Evolutionary conservation across 1,139 yeast species (phyloP).

Genomic region (Blastobotrys proliferans): DNA sequence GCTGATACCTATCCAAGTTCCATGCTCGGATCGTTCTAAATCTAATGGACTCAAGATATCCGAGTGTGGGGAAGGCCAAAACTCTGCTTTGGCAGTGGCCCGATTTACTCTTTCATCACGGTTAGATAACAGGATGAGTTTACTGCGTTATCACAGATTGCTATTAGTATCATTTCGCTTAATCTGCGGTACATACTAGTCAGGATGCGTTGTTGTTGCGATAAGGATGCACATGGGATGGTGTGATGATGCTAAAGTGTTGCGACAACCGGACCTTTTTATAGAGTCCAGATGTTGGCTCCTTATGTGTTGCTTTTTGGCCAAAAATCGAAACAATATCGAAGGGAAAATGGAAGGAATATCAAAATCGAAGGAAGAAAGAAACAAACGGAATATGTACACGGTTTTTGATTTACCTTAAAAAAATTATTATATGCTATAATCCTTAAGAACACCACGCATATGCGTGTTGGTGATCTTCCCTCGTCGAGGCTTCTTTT

Average conservation of each 20-base stretch:
- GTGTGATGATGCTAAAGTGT: background rate
- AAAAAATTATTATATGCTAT: slow-evolving; percentile 30
- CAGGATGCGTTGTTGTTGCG: slow-evolving; percentile 57
- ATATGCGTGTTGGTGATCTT: slow-evolving; percentile 94
- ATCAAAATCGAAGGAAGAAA: background rate
- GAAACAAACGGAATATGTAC: background rate
- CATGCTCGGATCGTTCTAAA: slow-evolving; percentile 67
- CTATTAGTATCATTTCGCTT: slow-evolving; percentile 11
- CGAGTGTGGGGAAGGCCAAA: slow-evolving; percentile 33
- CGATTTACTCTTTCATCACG: slow-evolving; percentile 80
- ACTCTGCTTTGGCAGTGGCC: slow-evolving; percentile 63
- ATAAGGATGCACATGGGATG: slow-evolving; percentile 58
- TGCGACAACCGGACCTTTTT: no score
- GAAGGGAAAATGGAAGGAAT: background rate
- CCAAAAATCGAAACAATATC: background rate
- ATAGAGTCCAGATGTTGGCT: no score
- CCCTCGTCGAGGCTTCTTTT: slow-evolving; percentile 87
- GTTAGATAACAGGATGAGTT: slow-evolving; percentile 71
- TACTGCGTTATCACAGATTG: slow-evolving; percentile 13
- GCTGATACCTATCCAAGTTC: slow-evolving; percentile 88
- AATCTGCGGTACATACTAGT: slow-evolving; percentile 37
- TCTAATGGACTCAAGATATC: slow-evolving; percentile 69
- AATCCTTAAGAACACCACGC: slow-evolving; percentile 92
- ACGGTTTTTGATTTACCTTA: background rate
- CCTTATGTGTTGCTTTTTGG: no score